Conservation (phyloP, 148 eudicot species). For the Chenopodium formosanum region DNA sequence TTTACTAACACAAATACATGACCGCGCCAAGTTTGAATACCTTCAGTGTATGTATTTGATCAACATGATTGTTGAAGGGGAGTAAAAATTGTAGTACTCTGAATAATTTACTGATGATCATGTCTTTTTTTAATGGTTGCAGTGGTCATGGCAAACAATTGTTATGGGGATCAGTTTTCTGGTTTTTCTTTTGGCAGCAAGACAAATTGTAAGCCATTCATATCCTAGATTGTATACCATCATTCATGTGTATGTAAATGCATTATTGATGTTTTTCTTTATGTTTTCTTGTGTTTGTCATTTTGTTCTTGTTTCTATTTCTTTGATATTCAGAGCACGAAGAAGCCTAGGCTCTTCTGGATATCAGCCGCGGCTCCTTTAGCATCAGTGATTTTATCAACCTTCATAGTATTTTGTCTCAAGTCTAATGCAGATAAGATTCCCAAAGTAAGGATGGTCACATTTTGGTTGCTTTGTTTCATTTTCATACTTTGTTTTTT, state of each 20-base stretch:
- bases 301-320: conserved; percentile 2
- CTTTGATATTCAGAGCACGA: conserved; percentile 49
- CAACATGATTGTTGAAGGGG: no score
- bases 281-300: not conserved
- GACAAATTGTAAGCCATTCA: conserved; percentile 59
- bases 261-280: not conserved
- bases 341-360: conserved; percentile 72
- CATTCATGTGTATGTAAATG: not conserved
- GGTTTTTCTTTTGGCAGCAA: conserved; percentile 57
- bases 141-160: conserved; percentile 94
- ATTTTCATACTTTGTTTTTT: not conserved
- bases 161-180: conserved; percentile 72
- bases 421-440: conserved; percentile 50
- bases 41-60: not conserved
- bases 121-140: conserved; percentile 29
- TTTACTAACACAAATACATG: not conserved
- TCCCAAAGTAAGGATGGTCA: conserved; percentile 49
- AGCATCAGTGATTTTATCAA: conserved; percentile 67
- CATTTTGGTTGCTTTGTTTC: not conserved
- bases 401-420: conserved; percentile 54
- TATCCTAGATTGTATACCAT: not conserved
- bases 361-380: conserved; percentile 92
- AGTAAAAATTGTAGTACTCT: not conserved
- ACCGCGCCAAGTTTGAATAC: no score
- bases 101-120: not conserved